Evolutionary conservation across 2,329 filamentous ascomycete genomes (phyloP).

Genomic region (Hypoxylon sp.): DNA sequence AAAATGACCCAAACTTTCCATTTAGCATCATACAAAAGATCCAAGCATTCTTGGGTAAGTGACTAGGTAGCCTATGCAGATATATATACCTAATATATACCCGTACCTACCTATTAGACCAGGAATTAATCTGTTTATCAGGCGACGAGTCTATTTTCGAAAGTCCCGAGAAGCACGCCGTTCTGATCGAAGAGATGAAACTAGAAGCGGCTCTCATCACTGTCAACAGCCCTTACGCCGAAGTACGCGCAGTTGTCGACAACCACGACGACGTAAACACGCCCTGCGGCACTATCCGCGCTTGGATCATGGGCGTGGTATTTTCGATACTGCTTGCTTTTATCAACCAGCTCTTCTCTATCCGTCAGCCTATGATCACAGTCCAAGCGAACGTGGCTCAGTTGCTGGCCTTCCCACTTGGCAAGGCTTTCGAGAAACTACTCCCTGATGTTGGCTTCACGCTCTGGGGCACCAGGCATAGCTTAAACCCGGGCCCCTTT

Average conservation of each 20-base stretch:
- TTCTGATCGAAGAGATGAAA: slow-evolving; percentile 53
- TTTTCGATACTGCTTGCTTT: slow-evolving; percentile 65
- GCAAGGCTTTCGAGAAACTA: slow-evolving; percentile 63
- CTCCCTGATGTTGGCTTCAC: slow-evolving; percentile 66
- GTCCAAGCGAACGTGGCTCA: slow-evolving; percentile 69
- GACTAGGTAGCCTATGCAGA: neutral
- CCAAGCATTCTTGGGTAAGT: slow-evolving; percentile 55
- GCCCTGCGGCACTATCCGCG: slow-evolving; percentile 67
- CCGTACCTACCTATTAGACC: too few relatives aligned
- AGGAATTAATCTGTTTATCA: slow-evolving; percentile 1
- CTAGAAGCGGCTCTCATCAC: slow-evolving; percentile 53
- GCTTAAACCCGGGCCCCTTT: slow-evolving; percentile 57
- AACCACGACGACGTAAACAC: slow-evolving; percentile 66
- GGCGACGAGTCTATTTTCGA: slow-evolving; percentile 46
- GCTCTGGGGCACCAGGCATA: slow-evolving; percentile 55
- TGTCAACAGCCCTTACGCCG: slow-evolving; percentile 56
- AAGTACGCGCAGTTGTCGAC: slow-evolving; percentile 63
- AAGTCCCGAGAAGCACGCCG: slow-evolving; percentile 55
- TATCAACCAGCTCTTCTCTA: slow-evolving; percentile 70
- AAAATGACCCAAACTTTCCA: slow-evolving; percentile 63
- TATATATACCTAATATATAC: too few relatives aligned
- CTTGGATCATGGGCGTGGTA: slow-evolving; percentile 66
- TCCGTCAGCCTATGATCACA: slow-evolving; percentile 67
- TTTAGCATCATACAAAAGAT: slow-evolving; percentile 57
- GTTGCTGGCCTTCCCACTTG: slow-evolving; percentile 68